phyloP scores from a whole-genome alignment of 495 filamentous ascomycete species.

The Neurospora sp. region DNA sequence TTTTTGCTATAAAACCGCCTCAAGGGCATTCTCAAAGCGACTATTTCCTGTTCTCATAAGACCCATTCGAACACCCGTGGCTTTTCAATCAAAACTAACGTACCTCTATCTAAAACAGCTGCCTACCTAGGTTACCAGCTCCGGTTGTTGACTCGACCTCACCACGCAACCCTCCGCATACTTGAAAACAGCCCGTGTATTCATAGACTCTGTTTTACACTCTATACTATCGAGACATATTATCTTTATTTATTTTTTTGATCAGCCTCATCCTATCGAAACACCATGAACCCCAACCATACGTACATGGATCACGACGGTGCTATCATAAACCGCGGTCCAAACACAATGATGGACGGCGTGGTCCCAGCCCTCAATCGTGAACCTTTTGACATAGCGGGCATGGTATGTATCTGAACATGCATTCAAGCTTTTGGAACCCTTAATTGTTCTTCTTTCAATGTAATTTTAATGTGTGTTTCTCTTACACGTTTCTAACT shows the following conservation, averaged over 20 bases:
- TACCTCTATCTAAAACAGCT: too few relatives aligned
- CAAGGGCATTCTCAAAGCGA: too few relatives aligned
- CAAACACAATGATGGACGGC: neutral
- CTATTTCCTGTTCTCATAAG: too few relatives aligned
- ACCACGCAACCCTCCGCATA: neutral
- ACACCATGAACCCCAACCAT: neutral
- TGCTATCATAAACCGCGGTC: neutral
- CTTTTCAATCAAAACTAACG: too few relatives aligned
- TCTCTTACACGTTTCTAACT: too few relatives aligned
- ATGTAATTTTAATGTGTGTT: too few relatives aligned
- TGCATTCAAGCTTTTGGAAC: neutral
- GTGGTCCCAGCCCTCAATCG: neutral
- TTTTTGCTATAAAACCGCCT: too few relatives aligned
- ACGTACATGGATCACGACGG: neutral
- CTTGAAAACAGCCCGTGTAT: neutral
- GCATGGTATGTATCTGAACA: neutral
- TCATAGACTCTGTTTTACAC: neutral
- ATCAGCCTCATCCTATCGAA: neutral
- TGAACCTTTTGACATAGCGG: neutral
- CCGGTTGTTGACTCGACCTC: neutral
- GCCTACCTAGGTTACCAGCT: too few relatives aligned
- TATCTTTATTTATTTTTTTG: neutral
- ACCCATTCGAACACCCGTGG: too few relatives aligned
- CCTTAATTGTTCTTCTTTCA: too few relatives aligned
- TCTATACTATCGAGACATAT: neutral